Conservation (phyloP, 2,329 filamentous ascomycete species). For the Rachicladosporium sp. region DNA sequence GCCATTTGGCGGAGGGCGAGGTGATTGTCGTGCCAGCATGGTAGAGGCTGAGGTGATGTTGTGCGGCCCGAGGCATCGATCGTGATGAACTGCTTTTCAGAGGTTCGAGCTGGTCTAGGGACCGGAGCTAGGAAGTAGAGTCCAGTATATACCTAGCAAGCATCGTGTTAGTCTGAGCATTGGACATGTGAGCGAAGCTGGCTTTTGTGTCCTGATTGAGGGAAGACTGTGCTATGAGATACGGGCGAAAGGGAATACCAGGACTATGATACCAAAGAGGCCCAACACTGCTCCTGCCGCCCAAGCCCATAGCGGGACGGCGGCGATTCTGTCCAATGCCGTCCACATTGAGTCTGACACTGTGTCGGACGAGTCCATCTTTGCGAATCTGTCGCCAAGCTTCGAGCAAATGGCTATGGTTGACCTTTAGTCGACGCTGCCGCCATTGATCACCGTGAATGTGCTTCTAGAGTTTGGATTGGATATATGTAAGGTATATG, state of each 20-base stretch:
- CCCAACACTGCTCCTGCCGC: slow-evolving; percentile 13
- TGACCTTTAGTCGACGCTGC: too few relatives aligned
- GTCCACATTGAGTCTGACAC: slow-evolving; percentile 20
- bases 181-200: not conserved
- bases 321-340: slow-evolving; percentile 13
- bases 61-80: slow-evolving; percentile 52
- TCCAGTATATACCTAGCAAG: slow-evolving; percentile 1
- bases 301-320: slow-evolving; percentile 15
- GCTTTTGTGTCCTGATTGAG: not conserved
- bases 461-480: too few relatives aligned
- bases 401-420: too few relatives aligned
- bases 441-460: too few relatives aligned
- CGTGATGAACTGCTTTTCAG: slow-evolving; percentile 78
- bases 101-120: slow-evolving; percentile 59
- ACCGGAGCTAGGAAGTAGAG: slow-evolving; percentile 50
- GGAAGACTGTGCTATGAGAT: slow-evolving; percentile 6
- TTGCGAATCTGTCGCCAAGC: not conserved
- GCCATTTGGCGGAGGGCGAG: slow-evolving; percentile 42
- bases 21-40: slow-evolving; percentile 80
- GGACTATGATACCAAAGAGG: slow-evolving; percentile 13
- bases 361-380: slow-evolving; percentile 21
- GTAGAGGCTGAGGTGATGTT: slow-evolving; percentile 46
- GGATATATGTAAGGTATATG: too few relatives aligned
- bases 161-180: not conserved
- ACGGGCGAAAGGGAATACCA: slow-evolving; percentile 17